phyloP scores from a whole-genome alignment of 441 rosid species.

The Manihot esculenta region DNA sequence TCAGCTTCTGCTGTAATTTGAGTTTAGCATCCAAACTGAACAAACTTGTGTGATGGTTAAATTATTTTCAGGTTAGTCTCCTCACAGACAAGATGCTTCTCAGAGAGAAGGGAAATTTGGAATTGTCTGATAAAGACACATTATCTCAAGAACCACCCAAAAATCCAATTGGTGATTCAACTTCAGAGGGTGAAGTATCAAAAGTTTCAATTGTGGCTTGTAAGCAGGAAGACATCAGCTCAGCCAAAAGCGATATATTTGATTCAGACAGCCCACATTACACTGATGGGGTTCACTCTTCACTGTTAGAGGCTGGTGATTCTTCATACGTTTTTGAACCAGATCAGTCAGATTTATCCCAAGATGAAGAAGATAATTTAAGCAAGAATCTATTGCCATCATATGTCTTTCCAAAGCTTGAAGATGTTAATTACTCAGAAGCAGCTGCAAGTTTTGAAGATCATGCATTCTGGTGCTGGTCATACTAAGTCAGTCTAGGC shows the following conservation, averaged over 20 bases:
- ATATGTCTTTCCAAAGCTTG: slow-evolving; percentile 47
- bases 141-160: slow-evolving; percentile 31
- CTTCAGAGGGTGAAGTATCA: slow-evolving; percentile 41
- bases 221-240: slow-evolving; percentile 54
- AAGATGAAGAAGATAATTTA: slow-evolving; percentile 59
- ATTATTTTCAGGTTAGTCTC: slow-evolving; percentile 38
- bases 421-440: slow-evolving; percentile 42
- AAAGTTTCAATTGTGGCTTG: slow-evolving; percentile 36
- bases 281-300: slow-evolving; percentile 50
- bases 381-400: slow-evolving; percentile 39
- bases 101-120: slow-evolving; percentile 31
- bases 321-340: slow-evolving; percentile 53
- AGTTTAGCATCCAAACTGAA: neutral
- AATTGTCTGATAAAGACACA: slow-evolving; percentile 29
- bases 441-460: slow-evolving; percentile 52
- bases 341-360: slow-evolving; percentile 59
- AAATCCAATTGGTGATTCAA: slow-evolving; percentile 32
- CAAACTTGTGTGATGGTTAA: neutral
- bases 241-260: slow-evolving; percentile 52
- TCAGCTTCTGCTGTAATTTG: neutral
- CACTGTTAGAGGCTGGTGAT: slow-evolving; percentile 53
- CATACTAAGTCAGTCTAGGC: slow-evolving; percentile 32
- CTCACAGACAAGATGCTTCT: slow-evolving; percentile 42
- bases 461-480: slow-evolving; percentile 64
- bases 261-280: slow-evolving; percentile 72